Evolutionary conservation across 83 land plant species (phyloP).

Genomic region (Picea engelmannii): DNA sequence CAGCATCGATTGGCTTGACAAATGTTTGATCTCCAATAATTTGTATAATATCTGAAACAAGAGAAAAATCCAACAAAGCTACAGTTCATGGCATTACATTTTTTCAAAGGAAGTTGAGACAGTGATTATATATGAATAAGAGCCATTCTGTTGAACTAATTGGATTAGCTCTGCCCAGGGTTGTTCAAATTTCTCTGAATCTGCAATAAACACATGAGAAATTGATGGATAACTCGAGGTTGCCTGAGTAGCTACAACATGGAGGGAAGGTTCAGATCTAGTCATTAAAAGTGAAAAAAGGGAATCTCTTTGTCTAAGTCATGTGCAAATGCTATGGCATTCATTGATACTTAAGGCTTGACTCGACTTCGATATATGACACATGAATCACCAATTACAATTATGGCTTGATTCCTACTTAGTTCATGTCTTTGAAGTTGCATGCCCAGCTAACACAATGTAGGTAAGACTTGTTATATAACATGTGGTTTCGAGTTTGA

Average conservation of each 20-base stretch:
- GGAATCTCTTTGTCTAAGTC: conserved; percentile 52
- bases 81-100: conserved; percentile 87
- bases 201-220: conserved; percentile 88
- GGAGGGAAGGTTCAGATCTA: conserved; percentile 66
- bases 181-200: conserved; percentile 66
- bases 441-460: too few species aligned
- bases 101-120: conserved; percentile 88
- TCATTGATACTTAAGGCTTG: too few species aligned
- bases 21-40: conserved; percentile 67
- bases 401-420: too few species aligned
- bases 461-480: too few species aligned
- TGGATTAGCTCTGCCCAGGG: conserved; percentile 82
- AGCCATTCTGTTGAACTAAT: conserved; percentile 56
- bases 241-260: conserved; percentile 67
- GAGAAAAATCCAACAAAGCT: conserved; percentile 89
- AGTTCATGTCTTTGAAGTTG: too few species aligned
- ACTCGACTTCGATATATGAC: too few species aligned
- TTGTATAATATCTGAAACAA: conserved; percentile 78
- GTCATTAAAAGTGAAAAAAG: conserved; percentile 71
- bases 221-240: conserved; percentile 61
- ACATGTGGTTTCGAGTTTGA: too few species aligned
- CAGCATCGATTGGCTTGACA: too few species aligned
- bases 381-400: too few species aligned
- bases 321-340: conserved; percentile 72
- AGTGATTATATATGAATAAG: conserved; percentile 70